These are phyloP conservation scores for Thymus mandschuricus DNA, from an alignment of 257 asterid genomes.

Conservation along the genomic window DNA sequence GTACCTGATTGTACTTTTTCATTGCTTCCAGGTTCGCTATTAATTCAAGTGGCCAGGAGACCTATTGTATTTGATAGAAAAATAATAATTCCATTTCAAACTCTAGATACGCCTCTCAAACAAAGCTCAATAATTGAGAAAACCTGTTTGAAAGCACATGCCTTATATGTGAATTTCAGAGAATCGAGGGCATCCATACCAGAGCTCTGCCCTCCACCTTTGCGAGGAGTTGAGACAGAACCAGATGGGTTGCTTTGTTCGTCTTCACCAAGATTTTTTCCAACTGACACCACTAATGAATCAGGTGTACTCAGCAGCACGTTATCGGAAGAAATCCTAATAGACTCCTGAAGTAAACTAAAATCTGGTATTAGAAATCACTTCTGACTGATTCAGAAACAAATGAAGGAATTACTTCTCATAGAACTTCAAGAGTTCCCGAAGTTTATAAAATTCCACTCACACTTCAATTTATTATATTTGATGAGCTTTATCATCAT, in stretches of 20 bases:
- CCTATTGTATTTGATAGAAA: constrained; percentile 48
- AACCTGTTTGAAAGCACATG: constrained; percentile 29
- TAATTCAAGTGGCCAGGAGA: constrained; percentile 98
- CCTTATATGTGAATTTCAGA: constrained; percentile 89
- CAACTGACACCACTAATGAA: constrained; percentile 74
- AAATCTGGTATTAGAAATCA: constrained; percentile 36
- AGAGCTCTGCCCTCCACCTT: constrained; percentile 62
- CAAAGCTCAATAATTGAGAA: constrained; percentile 19
- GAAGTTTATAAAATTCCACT: constrained; percentile 20
- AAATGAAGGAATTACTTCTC: constrained; percentile 13
- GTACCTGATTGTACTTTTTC: constrained; percentile 95
- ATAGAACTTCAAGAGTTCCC: not conserved
- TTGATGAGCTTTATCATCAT: constrained; percentile 12
- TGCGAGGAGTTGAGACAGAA: constrained; percentile 66
- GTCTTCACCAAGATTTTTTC: constrained; percentile 58
- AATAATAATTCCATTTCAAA: constrained; percentile 23
- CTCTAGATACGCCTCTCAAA: not conserved
- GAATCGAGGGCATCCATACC: constrained; percentile 85
- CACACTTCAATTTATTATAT: constrained; percentile 11
- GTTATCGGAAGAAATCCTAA: constrained; percentile 90
- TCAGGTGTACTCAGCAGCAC: constrained; percentile 75
- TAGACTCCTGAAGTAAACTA: constrained; percentile 72
- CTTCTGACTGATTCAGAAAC: constrained; percentile 23
- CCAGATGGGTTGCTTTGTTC: constrained; percentile 52
- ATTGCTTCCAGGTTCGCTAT: constrained; percentile 86